Evolutionary conservation across 2,329 filamentous ascomycete genomes (phyloP).

Genomic region (Metarhizium brunneum): DNA sequence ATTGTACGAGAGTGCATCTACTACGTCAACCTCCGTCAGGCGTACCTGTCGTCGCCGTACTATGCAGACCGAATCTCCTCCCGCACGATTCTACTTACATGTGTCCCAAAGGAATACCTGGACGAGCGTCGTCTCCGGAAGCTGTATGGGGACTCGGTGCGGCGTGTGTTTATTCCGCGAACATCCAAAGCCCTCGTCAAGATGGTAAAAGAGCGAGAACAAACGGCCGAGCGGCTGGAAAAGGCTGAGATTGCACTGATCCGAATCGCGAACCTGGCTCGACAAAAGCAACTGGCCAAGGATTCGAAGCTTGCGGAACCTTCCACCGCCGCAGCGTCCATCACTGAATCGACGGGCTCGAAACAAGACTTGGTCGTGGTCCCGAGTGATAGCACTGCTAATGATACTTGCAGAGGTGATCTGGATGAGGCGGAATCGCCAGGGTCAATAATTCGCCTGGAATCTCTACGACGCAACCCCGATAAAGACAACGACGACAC

Average conservation of each 20-base stretch:
- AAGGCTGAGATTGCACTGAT: conserved; percentile 80
- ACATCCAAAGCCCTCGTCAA: conserved; percentile 72
- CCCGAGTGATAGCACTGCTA: conserved; percentile 2
- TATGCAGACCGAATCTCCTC: conserved; percentile 83
- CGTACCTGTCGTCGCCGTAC: conserved; percentile 76
- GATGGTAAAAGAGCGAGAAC: conserved; percentile 71
- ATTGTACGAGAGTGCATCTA: conserved; percentile 82
- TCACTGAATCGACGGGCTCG: conserved; percentile 1
- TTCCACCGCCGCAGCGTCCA: background rate
- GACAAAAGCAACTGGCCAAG: conserved; percentile 35
- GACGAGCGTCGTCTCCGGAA: conserved; percentile 66
- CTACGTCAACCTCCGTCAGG: conserved; percentile 88
- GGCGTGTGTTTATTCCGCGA: conserved; percentile 74
- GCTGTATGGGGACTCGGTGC: conserved; percentile 75
- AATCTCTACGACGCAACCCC: background rate
- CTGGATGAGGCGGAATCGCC: conserved; percentile 7
- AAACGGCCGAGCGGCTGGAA: conserved; percentile 73
- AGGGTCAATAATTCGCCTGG: conserved; percentile 3
- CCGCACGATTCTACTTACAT: conserved; percentile 80
- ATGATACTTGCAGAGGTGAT: background rate
- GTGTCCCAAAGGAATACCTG: conserved; percentile 71
- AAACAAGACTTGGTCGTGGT: conserved; percentile 3
- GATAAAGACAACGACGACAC: background rate
- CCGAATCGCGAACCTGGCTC: conserved; percentile 63
- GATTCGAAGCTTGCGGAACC: background rate